These are phyloP conservation scores for Dactylellina sp. DNA, from an alignment of 2,329 filamentous ascomycete species.

Conservation along the genomic window DNA sequence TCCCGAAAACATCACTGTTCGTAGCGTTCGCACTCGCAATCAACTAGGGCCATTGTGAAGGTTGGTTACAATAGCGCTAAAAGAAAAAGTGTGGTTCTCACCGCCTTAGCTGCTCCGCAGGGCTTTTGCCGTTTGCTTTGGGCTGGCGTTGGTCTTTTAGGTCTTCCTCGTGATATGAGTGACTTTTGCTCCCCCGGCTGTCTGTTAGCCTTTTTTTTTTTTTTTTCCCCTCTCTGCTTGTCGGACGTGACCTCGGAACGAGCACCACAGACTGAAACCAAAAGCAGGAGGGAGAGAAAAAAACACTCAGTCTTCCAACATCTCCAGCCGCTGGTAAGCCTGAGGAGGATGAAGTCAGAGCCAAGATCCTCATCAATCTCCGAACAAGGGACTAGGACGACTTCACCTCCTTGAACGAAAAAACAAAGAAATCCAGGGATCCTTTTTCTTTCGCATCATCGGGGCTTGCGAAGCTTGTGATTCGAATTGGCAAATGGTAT, in stretches of 20 bases:
- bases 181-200: constrained; percentile 40
- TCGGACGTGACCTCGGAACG: constrained; percentile 42
- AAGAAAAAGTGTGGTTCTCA: constrained; percentile 1
- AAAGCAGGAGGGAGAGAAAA: background rate
- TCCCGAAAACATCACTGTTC: constrained; percentile 50
- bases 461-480: constrained; percentile 15
- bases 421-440: too few relatives aligned
- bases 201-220: constrained; percentile 35
- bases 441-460: background rate
- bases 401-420: background rate
- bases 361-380: constrained; percentile 28
- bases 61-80: constrained; percentile 47
- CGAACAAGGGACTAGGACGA: too few relatives aligned
- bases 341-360: constrained; percentile 11
- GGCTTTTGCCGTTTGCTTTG: constrained; percentile 12
- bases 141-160: constrained; percentile 36
- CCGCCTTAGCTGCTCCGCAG: constrained; percentile 1
- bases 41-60: constrained; percentile 36
- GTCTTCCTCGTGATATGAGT: constrained; percentile 48
- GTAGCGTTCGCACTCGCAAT: constrained; percentile 36
- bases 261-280: constrained; percentile 32
- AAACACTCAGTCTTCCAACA: constrained; percentile 36
- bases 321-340: constrained; percentile 36
- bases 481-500: constrained; percentile 20
- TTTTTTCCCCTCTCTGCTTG: background rate